These are phyloP conservation scores for Paramecium pentaurelia DNA, from an alignment of 73 alveolate species.

Conservation along the genomic window DNA sequence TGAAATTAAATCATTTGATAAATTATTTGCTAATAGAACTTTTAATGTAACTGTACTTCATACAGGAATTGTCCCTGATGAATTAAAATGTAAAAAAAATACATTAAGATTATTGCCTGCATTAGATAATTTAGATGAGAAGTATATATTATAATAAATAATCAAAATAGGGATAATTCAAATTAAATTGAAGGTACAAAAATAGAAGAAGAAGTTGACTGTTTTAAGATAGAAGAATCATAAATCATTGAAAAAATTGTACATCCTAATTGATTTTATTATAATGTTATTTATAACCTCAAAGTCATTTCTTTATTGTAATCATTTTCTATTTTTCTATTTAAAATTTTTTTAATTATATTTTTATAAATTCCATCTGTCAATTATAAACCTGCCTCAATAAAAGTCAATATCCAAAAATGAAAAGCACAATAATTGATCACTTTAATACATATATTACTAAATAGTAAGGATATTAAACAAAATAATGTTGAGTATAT, in stretches of 20 bases:
- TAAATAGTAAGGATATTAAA: neutral
- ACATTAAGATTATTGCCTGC: neutral
- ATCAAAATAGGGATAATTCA: neutral
- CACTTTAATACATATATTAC: too few relatives aligned
- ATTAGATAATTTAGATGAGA: neutral
- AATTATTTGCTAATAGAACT: neutral
- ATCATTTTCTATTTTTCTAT: neutral
- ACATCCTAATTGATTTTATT: neutral
- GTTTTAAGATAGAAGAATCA: neutral
- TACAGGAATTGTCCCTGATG: neutral
- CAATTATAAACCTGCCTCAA: conserved; percentile 9
- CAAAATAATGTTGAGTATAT: neutral
- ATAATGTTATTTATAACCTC: neutral
- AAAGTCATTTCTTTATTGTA: neutral
- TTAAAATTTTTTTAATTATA: neutral
- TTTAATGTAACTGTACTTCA: neutral
- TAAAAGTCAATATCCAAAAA: neutral
- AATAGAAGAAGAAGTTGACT: neutral
- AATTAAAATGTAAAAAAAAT: neutral
- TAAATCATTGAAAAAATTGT: neutral
- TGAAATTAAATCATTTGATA: neutral
- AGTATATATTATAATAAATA: neutral
- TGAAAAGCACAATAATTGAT: neutral
- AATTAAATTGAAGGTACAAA: neutral
- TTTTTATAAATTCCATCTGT: too few relatives aligned